Evolutionary conservation across 164 flowering plant species (phyloP).

Genomic region (Vitis riparia): DNA sequence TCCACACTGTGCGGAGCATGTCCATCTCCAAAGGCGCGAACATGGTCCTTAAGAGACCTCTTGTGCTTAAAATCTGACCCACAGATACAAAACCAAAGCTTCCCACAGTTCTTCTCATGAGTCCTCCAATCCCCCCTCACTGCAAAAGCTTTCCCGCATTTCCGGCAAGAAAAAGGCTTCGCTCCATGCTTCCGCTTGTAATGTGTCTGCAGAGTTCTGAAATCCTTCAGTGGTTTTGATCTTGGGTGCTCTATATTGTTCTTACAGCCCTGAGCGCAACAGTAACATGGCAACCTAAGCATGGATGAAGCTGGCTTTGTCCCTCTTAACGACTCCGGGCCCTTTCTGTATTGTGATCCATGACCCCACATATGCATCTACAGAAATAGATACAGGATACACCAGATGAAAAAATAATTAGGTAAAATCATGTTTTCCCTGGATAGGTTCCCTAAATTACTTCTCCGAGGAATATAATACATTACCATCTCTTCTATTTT

Average conservation of each 20-base stretch:
- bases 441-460: too few species aligned
- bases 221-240: constrained; percentile 72
- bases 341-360: constrained; percentile 64
- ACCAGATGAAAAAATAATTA: not conserved
- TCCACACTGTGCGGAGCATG: constrained; percentile 47
- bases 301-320: constrained; percentile 48
- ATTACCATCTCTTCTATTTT: too few species aligned
- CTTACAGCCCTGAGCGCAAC: constrained; percentile 71
- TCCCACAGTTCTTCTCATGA: constrained; percentile 79
- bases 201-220: constrained; percentile 73
- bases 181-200: constrained; percentile 75
- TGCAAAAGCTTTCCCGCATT: constrained; percentile 66
- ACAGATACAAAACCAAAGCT: constrained; percentile 71
- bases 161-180: constrained; percentile 57
- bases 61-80: constrained; percentile 82
- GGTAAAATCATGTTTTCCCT: not conserved
- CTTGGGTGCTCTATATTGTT: constrained; percentile 70
- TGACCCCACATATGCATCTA: constrained; percentile 87
- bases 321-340: constrained; percentile 58
- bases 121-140: constrained; percentile 85
- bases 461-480: too few species aligned
- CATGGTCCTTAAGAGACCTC: constrained; percentile 74
- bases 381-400: not conserved
- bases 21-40: constrained; percentile 62
- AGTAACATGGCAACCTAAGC: constrained; percentile 63